These are phyloP conservation scores for Boletus rufocinnamomeus DNA, from an alignment of 768 basidiomycete species.

Conservation along the genomic window DNA sequence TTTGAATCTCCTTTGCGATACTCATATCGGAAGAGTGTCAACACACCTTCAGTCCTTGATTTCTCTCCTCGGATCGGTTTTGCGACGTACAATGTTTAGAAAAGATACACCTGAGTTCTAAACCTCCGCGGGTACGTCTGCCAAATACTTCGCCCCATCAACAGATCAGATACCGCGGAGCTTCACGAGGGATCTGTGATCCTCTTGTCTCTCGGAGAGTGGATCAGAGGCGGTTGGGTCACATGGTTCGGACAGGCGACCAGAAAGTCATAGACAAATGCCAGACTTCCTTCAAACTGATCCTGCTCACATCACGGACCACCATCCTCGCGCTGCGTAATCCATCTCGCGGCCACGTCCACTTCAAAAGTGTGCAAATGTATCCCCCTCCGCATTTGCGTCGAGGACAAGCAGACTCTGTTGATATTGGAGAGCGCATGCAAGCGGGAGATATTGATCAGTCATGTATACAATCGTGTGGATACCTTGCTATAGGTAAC, in stretches of 20 bases:
- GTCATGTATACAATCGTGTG: neutral
- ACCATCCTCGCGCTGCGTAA: too few species aligned
- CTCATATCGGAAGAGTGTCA: neutral
- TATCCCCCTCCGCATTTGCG: neutral
- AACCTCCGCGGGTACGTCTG: neutral
- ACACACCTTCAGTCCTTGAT: neutral
- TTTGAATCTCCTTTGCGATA: neutral
- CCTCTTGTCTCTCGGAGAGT: neutral
- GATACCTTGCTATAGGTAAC: neutral
- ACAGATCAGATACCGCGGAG: neutral
- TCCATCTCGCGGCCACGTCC: neutral
- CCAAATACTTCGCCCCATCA: neutral
- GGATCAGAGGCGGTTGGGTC: too few species aligned
- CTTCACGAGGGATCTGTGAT: neutral
- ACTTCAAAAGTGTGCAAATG: neutral
- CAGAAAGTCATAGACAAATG: neutral
- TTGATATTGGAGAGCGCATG: neutral
- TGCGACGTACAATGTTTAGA: neutral
- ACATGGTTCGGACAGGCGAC: neutral
- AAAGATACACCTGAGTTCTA: neutral
- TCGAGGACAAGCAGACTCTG: neutral
- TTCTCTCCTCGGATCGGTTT: neutral
- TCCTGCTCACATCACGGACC: neutral
- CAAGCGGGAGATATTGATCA: neutral
- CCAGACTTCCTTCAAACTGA: neutral